Conservation (phyloP, 208 protist species). For the Paratrypanosoma confusum region DNA sequence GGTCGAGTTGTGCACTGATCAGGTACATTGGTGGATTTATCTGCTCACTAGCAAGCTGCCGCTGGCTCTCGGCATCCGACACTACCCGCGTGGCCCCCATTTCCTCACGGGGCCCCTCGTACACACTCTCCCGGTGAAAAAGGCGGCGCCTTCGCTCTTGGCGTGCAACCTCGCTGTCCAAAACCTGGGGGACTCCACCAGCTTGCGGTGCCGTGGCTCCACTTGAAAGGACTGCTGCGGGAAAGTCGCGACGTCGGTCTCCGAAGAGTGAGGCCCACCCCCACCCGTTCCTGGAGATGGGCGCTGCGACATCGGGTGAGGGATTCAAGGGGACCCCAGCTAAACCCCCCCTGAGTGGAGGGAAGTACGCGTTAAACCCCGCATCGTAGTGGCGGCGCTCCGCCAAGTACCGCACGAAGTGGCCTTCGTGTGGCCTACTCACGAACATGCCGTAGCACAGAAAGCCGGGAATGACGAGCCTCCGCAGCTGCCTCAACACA, state of each 20-base stretch:
- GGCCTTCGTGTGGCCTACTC: slow-evolving; percentile 52
- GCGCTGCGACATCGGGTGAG: too few species aligned
- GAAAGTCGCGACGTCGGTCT: too few species aligned
- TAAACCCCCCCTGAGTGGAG: too few species aligned
- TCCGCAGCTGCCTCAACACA: slow-evolving; percentile 31
- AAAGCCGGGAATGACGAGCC: slow-evolving; percentile 47
- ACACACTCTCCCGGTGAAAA: slow-evolving; percentile 34
- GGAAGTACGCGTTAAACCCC: slow-evolving; percentile 48
- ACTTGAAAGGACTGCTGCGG: too few species aligned
- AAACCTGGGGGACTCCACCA: too few species aligned
- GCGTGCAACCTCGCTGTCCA: too few species aligned
- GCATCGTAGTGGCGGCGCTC: slow-evolving; percentile 54
- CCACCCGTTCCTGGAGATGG: too few species aligned
- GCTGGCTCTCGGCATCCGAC: slow-evolving; percentile 12
- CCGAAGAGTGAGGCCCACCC: too few species aligned
- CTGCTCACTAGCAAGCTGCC: slow-evolving; percentile 14
- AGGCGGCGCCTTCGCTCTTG: slow-evolving; percentile 26
- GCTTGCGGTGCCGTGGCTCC: too few species aligned
- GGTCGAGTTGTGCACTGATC: slow-evolving; percentile 32
- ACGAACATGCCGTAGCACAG: slow-evolving; percentile 42
- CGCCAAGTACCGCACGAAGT: slow-evolving; percentile 64
- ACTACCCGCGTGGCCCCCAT: slow-evolving; percentile 23
- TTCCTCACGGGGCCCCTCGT: slow-evolving; percentile 13
- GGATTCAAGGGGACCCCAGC: too few species aligned
- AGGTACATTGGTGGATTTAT: slow-evolving; percentile 47